Conservation (phyloP, 2,329 filamentous ascomycete genomes). For the Fonsecaea monophora region DNA sequence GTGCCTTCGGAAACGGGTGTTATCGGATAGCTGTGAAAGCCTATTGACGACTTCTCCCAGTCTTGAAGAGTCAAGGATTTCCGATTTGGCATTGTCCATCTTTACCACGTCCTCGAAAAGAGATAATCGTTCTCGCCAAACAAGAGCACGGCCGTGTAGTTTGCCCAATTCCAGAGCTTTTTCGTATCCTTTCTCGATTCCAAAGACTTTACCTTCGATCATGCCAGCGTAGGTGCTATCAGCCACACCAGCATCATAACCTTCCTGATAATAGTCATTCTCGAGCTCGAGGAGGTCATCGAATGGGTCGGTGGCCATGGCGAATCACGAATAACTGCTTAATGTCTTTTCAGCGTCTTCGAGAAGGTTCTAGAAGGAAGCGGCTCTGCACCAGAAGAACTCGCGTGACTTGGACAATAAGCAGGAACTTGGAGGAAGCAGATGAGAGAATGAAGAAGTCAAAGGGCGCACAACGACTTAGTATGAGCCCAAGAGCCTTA, state of each 20-base stretch:
- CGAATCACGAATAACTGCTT: background rate
- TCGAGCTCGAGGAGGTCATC: slow-evolving; percentile 66
- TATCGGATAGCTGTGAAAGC: slow-evolving; percentile 53
- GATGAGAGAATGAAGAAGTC: background rate
- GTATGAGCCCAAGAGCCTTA: slow-evolving; percentile 20
- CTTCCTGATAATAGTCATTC: slow-evolving; percentile 79
- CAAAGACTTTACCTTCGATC: slow-evolving; percentile 87
- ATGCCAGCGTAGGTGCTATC: slow-evolving; percentile 81
- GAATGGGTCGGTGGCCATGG: slow-evolving; percentile 59
- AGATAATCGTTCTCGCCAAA: slow-evolving; percentile 77
- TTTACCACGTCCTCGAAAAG: slow-evolving; percentile 1
- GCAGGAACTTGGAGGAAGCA: background rate
- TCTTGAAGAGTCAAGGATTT: background rate
- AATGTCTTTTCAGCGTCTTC: background rate
- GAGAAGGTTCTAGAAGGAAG: background rate
- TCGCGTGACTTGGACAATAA: background rate
- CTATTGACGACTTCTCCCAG: slow-evolving; percentile 18
- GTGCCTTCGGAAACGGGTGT: slow-evolving; percentile 76
- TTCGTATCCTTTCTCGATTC: slow-evolving; percentile 89
- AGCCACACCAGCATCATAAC: slow-evolving; percentile 74
- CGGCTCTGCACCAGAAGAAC: background rate
- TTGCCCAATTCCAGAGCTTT: slow-evolving; percentile 84
- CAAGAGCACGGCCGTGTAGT: slow-evolving; percentile 75
- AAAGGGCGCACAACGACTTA: background rate
- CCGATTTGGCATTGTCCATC: background rate